Percentiles rank a stretch among this genome's conserved stretches.
Evolutionary conservation across 2,329 filamentous ascomycete genomes (phyloP).

Genomic region (Periconia macrospinosa): DNA sequence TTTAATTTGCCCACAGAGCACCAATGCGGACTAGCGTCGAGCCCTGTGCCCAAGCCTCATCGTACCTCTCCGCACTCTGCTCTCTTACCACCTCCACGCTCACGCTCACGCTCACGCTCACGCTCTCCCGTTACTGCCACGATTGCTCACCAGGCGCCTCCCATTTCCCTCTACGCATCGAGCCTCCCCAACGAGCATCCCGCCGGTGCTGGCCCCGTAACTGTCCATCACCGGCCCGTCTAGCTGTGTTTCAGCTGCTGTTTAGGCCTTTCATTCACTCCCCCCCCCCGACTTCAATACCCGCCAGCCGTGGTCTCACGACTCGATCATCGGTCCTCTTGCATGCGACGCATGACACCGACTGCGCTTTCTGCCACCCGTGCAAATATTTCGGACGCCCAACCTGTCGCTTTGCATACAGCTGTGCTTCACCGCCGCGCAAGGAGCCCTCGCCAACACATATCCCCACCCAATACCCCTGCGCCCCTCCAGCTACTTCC

Average conservation of each 20-base stretch:
- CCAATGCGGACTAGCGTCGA: no score
- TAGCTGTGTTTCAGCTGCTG: constrained; percentile 30
- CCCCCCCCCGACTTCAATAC: constrained; percentile 12
- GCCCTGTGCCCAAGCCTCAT: no score
- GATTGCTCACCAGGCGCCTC: no score
- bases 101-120: neutral
- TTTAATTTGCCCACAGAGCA: neutral
- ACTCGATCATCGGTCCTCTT: constrained; percentile 10
- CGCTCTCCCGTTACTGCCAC: no score
- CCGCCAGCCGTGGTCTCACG: constrained; percentile 9
- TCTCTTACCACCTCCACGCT: neutral
- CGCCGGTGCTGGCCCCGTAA: constrained; percentile 1
- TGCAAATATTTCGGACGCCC: constrained; percentile 1
- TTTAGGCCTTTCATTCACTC: constrained; percentile 22
- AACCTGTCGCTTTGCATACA: constrained; percentile 3
- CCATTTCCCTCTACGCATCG: neutral
- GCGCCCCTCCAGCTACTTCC: constrained; percentile 3
- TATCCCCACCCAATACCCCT: constrained; percentile 5
- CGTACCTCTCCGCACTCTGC: no score
- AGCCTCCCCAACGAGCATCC: constrained; percentile 1
- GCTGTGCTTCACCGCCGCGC: constrained; percentile 8
- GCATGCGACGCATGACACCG: constrained; percentile 20
- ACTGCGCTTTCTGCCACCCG: constrained; percentile 7
- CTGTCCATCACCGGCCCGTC: constrained; percentile 13
- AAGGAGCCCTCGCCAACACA: constrained; percentile 18